These are phyloP conservation scores for Pulveroboletus sp. DNA, from an alignment of 768 basidiomycete species.

Conservation along the genomic window DNA sequence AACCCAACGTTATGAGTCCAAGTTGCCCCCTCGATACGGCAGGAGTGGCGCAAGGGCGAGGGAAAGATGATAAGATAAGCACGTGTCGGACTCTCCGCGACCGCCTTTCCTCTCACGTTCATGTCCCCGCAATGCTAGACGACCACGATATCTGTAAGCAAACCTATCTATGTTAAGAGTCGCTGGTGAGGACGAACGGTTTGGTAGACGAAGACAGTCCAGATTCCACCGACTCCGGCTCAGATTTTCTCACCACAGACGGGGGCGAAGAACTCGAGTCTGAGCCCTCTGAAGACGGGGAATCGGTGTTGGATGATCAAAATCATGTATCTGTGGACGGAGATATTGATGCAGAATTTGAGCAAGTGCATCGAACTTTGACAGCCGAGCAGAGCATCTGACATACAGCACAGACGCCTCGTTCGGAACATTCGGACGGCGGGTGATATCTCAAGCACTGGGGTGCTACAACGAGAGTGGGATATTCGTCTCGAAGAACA, in stretches of 20 bases:
- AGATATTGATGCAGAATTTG: slow-evolving; percentile 25
- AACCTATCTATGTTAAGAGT: slow-evolving; percentile 43
- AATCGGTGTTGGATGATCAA: not conserved
- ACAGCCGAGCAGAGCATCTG: no score
- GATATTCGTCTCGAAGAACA: slow-evolving; percentile 40
- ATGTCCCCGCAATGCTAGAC: slow-evolving; percentile 7
- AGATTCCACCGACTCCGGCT: slow-evolving; percentile 1
- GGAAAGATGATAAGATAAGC: no score
- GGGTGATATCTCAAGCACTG: slow-evolving; percentile 13
- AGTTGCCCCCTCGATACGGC: no score
- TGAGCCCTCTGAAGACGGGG: not conserved
- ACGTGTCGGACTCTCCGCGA: no score
- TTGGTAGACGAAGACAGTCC: slow-evolving; percentile 7
- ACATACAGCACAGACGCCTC: slow-evolving; percentile 46
- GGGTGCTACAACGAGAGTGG: slow-evolving; percentile 24
- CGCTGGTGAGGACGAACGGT: slow-evolving; percentile 38
- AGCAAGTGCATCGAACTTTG: slow-evolving; percentile 4
- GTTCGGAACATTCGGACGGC: slow-evolving; percentile 58
- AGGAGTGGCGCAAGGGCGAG: no score
- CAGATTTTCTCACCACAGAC: slow-evolving; percentile 5
- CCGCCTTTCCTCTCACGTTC: not conserved
- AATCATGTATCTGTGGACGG: not conserved
- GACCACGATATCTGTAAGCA: slow-evolving; percentile 18
- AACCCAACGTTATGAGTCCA: not conserved
- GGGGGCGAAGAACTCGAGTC: not conserved